Conservation (phyloP, 129 eudicot species). For the Kitagawia praeruptora region DNA sequence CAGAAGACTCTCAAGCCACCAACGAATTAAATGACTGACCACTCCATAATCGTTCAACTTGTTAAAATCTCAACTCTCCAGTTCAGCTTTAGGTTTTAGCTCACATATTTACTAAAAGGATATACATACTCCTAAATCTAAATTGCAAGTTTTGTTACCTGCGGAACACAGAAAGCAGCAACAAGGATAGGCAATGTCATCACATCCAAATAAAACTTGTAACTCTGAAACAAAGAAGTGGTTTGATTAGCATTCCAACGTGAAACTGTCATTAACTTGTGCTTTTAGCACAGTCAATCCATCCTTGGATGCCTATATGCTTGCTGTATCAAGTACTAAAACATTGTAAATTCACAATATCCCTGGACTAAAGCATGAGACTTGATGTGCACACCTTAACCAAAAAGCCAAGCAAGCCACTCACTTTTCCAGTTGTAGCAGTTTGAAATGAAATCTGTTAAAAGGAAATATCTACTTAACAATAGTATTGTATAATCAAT, state of each 20-base stretch:
- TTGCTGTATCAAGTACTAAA: background rate
- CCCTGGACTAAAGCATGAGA: slow-evolving; percentile 8
- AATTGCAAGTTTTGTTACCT: slow-evolving; percentile 35
- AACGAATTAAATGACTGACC: background rate
- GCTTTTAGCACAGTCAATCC: background rate
- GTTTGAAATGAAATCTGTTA: slow-evolving; percentile 49
- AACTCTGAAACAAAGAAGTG: slow-evolving; percentile 34
- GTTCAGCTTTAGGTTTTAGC: background rate
- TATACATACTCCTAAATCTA: background rate
- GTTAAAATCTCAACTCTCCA: background rate
- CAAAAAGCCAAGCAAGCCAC: slow-evolving; percentile 42
- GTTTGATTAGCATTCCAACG: slow-evolving; percentile 18
- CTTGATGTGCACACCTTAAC: slow-evolving; percentile 49
- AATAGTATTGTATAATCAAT: background rate
- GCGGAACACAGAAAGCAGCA: slow-evolving; percentile 61
- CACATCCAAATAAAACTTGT: slow-evolving; percentile 52
- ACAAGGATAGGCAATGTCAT: slow-evolving; percentile 61
- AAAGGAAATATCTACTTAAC: background rate
- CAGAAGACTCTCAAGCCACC: background rate
- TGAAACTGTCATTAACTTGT: slow-evolving; percentile 11
- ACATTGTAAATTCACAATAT: background rate
- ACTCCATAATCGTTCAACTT: background rate
- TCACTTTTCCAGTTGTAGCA: slow-evolving; percentile 30
- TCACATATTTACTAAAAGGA: background rate
- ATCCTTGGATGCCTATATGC: background rate